phyloP scores from a whole-genome alignment of 139 green algal genomes.

The Desmodesmus armatus region DNA sequence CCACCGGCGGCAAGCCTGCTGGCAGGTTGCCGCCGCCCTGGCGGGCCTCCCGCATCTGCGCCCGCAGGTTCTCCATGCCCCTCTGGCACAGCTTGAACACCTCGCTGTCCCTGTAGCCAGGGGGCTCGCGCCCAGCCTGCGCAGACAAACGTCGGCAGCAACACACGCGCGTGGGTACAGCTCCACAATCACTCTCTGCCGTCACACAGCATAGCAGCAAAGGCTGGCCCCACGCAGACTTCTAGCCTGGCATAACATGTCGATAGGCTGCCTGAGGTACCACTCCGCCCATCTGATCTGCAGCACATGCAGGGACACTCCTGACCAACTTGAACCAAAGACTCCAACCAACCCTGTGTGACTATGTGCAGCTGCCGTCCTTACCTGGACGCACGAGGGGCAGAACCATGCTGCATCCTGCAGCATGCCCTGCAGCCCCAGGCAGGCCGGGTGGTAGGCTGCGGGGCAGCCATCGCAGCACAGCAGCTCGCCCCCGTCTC shows the following conservation, averaged over 20 bases:
- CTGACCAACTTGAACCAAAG: background rate
- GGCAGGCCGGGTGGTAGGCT: constrained; percentile 62
- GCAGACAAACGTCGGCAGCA: background rate
- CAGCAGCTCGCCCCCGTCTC: constrained; percentile 65
- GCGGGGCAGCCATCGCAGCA: constrained; percentile 64
- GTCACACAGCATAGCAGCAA: background rate
- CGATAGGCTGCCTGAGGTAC: no score
- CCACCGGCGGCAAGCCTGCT: constrained; percentile 17
- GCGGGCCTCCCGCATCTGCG: constrained; percentile 18
- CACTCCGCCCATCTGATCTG: no score
- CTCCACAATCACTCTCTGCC: no score
- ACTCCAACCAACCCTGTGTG: background rate
- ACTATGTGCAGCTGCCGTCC: background rate
- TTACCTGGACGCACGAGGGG: constrained; percentile 28
- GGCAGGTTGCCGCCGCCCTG: constrained; percentile 6
- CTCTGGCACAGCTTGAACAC: constrained; percentile 41
- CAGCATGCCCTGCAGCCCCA: constrained; percentile 48
- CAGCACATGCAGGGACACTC: no score
- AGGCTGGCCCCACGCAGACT: no score
- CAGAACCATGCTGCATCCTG: constrained; percentile 12
- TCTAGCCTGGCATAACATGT: no score
- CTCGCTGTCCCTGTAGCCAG: constrained; percentile 36
- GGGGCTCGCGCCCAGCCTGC: constrained; percentile 41
- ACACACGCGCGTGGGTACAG: no score
- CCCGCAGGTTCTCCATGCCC: constrained; percentile 39